phyloP scores from a whole-genome alignment of 2,329 filamentous ascomycete species.

The Aspergillus pseudotamarii region DNA sequence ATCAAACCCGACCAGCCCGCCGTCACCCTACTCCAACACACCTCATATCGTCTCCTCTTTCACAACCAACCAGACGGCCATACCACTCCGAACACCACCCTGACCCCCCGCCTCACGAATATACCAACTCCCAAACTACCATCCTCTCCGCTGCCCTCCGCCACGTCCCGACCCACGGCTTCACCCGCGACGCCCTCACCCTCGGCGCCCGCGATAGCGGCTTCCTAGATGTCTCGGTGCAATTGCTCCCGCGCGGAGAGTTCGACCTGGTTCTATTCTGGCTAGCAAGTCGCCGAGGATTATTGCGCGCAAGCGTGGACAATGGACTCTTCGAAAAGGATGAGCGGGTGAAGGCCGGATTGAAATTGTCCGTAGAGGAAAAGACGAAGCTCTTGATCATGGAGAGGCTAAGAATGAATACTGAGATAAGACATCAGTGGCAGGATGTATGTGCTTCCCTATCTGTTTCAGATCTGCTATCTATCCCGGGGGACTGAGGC shows the following conservation, averaged over 20 bases:
- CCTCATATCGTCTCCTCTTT: not conserved
- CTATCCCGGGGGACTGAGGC: not conserved
- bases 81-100: slow-evolving; percentile 79
- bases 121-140: slow-evolving; percentile 65
- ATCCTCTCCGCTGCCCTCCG: slow-evolving; percentile 81
- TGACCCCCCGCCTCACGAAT: slow-evolving; percentile 58
- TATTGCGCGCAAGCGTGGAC: slow-evolving; percentile 40
- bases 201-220: slow-evolving; percentile 81
- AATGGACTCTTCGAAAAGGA: slow-evolving; percentile 28
- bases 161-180: slow-evolving; percentile 81
- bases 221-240: slow-evolving; percentile 83
- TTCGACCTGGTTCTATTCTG: slow-evolving; percentile 72
- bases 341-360: slow-evolving; percentile 13
- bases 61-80: slow-evolving; percentile 27
- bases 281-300: slow-evolving; percentile 44
- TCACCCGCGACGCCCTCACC: slow-evolving; percentile 72
- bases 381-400: slow-evolving; percentile 74
- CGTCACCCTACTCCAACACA: not conserved
- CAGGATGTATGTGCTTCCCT: slow-evolving; percentile 68
- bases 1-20: not conserved
- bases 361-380: slow-evolving; percentile 53
- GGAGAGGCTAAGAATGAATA: slow-evolving; percentile 76
- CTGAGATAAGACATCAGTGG: slow-evolving; percentile 73
- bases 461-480: slow-evolving; percentile 4
- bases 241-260: slow-evolving; percentile 75